These are phyloP conservation scores for Acrodontium crateriforme DNA, from an alignment of 2,329 filamentous ascomycete genomes.

Conservation along the genomic window DNA sequence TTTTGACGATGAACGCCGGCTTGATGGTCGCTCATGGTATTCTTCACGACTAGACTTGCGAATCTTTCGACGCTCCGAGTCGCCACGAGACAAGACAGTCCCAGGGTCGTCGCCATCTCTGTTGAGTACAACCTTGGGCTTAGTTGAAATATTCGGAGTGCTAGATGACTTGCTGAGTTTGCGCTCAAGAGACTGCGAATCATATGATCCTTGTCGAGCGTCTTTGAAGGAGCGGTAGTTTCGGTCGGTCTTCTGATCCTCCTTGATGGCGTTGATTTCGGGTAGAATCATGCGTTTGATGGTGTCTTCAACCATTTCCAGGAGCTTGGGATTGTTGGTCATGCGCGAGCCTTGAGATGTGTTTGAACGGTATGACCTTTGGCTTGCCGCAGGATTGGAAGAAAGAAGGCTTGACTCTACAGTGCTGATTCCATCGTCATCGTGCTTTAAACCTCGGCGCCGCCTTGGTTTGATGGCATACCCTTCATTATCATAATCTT, in stretches of 20 bases:
- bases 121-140: slow-evolving; percentile 48
- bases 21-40: slow-evolving; percentile 11
- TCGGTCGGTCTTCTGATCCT: slow-evolving; percentile 69
- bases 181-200: slow-evolving; percentile 39
- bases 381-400: slow-evolving; percentile 40
- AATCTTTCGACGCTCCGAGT: slow-evolving; percentile 39
- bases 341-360: slow-evolving; percentile 55
- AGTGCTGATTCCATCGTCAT: slow-evolving; percentile 37
- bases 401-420: slow-evolving; percentile 50
- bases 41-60: slow-evolving; percentile 40
- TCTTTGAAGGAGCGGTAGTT: slow-evolving; percentile 55
- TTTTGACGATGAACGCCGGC: slow-evolving; percentile 14
- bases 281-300: slow-evolving; percentile 82
- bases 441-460: slow-evolving; percentile 32
- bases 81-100: slow-evolving; percentile 40
- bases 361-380: slow-evolving; percentile 45
- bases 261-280: slow-evolving; percentile 80
- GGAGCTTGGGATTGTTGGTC: slow-evolving; percentile 81
- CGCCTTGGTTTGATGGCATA: slow-evolving; percentile 18
- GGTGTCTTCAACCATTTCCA: slow-evolving; percentile 86
- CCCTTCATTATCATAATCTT: slow-evolving; percentile 22
- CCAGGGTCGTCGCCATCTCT: slow-evolving; percentile 45
- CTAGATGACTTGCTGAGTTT: slow-evolving; percentile 48
- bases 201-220: slow-evolving; percentile 44
- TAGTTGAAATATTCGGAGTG: slow-evolving; percentile 43